phyloP scores from a whole-genome alignment of 1,139 yeast genomes.

The Saccharomycopsis hybrid region DNA sequence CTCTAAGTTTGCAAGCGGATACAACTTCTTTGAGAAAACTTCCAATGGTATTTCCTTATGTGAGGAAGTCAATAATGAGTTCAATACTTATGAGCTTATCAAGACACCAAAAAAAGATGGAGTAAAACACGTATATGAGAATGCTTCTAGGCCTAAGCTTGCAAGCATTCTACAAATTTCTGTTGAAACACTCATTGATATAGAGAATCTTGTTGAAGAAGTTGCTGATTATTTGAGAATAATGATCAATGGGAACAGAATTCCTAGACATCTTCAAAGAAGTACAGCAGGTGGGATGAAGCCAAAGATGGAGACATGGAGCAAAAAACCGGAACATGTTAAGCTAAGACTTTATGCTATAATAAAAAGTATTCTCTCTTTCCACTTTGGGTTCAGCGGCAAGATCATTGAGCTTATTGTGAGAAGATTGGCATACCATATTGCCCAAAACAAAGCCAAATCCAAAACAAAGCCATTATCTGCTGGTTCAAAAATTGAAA shows the following conservation, averaged over 20 bases:
- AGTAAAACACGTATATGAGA: slow-evolving; percentile 6
- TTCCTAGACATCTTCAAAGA: not conserved
- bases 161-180: not conserved
- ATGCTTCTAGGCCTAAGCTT: not conserved
- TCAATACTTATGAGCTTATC: not conserved
- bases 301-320: slow-evolving; percentile 8
- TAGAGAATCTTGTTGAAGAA: slow-evolving; percentile 9
- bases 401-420: slow-evolving; percentile 7
- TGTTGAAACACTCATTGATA: not conserved
- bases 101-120: not conserved
- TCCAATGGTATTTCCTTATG: not conserved
- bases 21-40: not conserved
- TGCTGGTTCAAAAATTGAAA: not conserved
- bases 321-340: not conserved
- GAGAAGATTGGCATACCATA: slow-evolving; percentile 7
- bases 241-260: slow-evolving; percentile 9
- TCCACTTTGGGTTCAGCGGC: not conserved
- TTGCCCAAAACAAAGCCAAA: slow-evolving; percentile 10
- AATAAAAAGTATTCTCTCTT: slow-evolving; percentile 8
- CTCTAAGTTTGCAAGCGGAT: not conserved
- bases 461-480: not conserved
- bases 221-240: slow-evolving; percentile 12
- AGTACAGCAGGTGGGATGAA: not conserved
- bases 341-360: slow-evolving; percentile 5
- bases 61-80: not conserved